Evolutionary conservation across 1,284 basidiomycete species (phyloP).

Genomic region (Sphaerobolus stellatus): DNA sequence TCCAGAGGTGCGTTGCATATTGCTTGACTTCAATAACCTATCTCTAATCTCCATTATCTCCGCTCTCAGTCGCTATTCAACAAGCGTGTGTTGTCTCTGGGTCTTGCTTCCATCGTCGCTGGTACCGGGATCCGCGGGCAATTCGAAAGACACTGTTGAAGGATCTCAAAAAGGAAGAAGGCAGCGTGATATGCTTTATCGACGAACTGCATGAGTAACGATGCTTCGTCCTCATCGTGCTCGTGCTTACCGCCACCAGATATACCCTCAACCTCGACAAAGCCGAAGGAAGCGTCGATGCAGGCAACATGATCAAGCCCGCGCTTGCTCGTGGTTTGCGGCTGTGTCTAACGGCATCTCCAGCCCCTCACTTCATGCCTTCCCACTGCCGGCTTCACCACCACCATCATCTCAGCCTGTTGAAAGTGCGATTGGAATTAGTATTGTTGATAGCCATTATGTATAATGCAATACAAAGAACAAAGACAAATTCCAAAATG

Average conservation of each 20-base stretch:
- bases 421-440: too few relatives aligned
- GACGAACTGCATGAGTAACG: constrained; percentile 82
- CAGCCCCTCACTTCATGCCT: too few relatives aligned
- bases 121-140: constrained; percentile 88
- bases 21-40: background rate
- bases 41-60: constrained; percentile 2
- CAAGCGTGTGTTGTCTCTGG: constrained; percentile 80
- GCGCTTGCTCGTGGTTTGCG: constrained; percentile 83
- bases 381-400: too few relatives aligned
- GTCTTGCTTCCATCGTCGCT: constrained; percentile 79
- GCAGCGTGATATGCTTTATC: constrained; percentile 79
- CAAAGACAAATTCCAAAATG: too few relatives aligned
- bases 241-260: constrained; percentile 41
- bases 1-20: constrained; percentile 82
- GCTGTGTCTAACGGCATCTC: too few relatives aligned
- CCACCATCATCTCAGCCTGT: too few relatives aligned
- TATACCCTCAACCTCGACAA: constrained; percentile 83
- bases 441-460: too few relatives aligned
- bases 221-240: background rate
- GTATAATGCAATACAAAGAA: too few relatives aligned
- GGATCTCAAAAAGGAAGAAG: constrained; percentile 83
- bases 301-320: constrained; percentile 89
- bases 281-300: constrained; percentile 90
- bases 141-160: constrained; percentile 85
- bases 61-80: constrained; percentile 67